Evolutionary conservation across 2,329 filamentous ascomycete species (phyloP).

Genomic region (Arthroderma uncinatum): DNA sequence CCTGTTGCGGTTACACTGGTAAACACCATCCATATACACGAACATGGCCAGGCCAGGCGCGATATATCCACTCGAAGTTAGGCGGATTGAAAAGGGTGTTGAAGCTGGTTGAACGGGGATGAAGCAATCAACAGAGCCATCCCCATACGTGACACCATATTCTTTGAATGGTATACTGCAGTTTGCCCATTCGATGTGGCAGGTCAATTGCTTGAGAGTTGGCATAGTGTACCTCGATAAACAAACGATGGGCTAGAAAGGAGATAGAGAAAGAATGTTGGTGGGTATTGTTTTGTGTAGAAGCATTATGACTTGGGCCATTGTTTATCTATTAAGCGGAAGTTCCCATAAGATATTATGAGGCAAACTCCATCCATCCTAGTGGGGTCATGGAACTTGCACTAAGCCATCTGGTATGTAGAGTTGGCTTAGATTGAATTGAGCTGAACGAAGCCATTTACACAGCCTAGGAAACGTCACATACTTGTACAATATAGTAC

Average conservation of each 20-base stretch:
- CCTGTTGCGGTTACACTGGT: conserved; percentile 47
- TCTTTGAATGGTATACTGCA: conserved; percentile 38
- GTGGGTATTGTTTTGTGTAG: neutral
- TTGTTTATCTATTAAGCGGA: neutral
- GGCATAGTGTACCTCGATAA: conserved; percentile 35
- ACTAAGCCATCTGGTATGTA: neutral
- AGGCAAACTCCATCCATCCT: neutral
- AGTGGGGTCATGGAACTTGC: neutral
- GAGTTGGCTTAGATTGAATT: neutral
- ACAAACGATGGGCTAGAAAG: neutral
- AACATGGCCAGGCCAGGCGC: conserved; percentile 44
- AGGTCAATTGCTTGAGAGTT: conserved; percentile 42
- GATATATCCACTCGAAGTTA: conserved; percentile 42
- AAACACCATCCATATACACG: conserved; percentile 47
- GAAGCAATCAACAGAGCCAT: conserved; percentile 43
- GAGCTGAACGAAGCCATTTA: neutral
- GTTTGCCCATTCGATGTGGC: conserved; percentile 41
- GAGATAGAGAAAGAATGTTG: neutral
- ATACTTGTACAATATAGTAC: neutral
- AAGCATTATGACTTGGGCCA: neutral
- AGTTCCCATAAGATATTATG: neutral
- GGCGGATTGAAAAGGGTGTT: conserved; percentile 40
- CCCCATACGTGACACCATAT: conserved; percentile 40
- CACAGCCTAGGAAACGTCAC: neutral
- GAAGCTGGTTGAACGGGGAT: conserved; percentile 39